Evolutionary conservation across 1,284 basidiomycete genomes (phyloP).

Genomic region (Cryptococcus sp.): DNA sequence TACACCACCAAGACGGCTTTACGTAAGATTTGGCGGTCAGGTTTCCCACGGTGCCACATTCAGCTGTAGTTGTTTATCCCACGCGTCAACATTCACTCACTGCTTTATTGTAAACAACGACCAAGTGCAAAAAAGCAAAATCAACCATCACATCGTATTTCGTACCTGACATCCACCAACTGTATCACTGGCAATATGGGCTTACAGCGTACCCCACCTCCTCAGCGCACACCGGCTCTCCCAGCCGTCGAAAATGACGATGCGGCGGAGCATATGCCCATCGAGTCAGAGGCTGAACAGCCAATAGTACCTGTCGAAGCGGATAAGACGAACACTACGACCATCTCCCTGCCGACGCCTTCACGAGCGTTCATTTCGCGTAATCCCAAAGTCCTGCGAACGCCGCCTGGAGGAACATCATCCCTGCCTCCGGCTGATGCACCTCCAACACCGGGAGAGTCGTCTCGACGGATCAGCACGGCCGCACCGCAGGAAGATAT

Average conservation of each 20-base stretch:
- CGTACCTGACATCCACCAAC: background rate
- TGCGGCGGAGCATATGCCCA: background rate
- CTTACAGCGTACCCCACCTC: slow-evolving; percentile 37
- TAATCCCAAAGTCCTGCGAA: slow-evolving; percentile 28
- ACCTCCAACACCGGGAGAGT: no score
- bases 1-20: background rate
- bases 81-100: background rate
- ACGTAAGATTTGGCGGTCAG: background rate
- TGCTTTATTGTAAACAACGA: background rate
- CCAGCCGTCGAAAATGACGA: background rate
- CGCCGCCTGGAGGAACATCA: slow-evolving; percentile 12
- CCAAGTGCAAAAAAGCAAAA: background rate
- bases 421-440: no score
- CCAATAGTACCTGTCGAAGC: background rate
- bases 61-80: background rate
- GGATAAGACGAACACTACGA: slow-evolving; percentile 11
- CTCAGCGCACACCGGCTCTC: slow-evolving; percentile 8
- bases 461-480: no score
- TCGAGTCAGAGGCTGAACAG: background rate
- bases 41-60: background rate
- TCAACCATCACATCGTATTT: background rate
- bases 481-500: no score
- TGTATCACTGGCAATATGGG: slow-evolving; percentile 24
- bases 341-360: slow-evolving; percentile 12
- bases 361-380: slow-evolving; percentile 25